Base-by-base conservation (phyloP, 305 asterid species). In the Stenogyne calaminthoides region DNA sequence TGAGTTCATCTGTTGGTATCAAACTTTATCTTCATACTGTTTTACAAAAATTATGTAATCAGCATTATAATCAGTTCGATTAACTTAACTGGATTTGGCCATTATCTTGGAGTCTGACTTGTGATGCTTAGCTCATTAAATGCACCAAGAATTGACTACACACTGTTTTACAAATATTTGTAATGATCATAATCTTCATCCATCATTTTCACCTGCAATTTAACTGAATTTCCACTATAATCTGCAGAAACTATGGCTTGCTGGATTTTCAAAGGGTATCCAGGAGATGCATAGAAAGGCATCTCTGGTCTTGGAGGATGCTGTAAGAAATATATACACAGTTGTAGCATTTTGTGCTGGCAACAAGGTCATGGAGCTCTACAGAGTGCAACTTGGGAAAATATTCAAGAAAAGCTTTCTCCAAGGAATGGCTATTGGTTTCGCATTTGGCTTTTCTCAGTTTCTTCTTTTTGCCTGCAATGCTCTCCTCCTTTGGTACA, bases 201-300 rank as follows among this genome's bases (percentile, higher is more conserved):
- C 11, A 15, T 55, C 60, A 44, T 55, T 71, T 74, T 71, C 51
- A 66, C 63, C 42, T 7, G 12, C 56, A 42, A 54, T 40, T 63
- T 77, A 69, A 60, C 61, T 62, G 63, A 22, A 68, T 70, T 67
- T 55, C 60, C 61, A 29, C 66, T 60, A 27, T 68, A 55, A 74
- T 83, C 42, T 85, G 71, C 95, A 95, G 99, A 95, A 92, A 89
- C 79, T 95, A 81, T 95, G 99, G 99, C 98, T 95, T 73, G 98
- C 98, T 83, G 99, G 99, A 78, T 95, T 95, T 82, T 95, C 99
- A 10, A 95, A 92, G 83, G 99, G 99, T 74, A 92, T 95, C 72
- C 99, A 95, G 80, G 99, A 95, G 83, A 95, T 95, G 99, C 99
- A 95, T 59, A 86, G 99, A 88, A 95, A 92, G 81, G 99, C 98